phyloP scores from a whole-genome alignment of 2,329 filamentous ascomycete species.

The Cladosporium sp. region DNA sequence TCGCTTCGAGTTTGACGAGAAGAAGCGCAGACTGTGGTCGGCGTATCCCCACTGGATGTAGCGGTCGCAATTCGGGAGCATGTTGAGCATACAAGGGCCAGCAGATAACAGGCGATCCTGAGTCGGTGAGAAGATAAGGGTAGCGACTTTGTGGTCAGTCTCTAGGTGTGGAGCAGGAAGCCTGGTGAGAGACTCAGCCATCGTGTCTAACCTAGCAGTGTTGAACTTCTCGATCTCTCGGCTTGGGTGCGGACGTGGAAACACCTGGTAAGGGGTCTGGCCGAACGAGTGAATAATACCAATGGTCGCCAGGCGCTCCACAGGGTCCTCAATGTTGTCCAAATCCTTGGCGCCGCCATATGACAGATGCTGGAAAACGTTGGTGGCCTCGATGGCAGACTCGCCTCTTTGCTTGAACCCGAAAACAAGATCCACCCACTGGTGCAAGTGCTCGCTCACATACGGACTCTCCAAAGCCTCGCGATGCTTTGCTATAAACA shows the following conservation, averaged over 20 bases:
- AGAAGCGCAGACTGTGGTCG: slow-evolving; percentile 91
- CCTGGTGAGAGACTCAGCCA: slow-evolving; percentile 73
- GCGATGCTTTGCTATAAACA: slow-evolving; percentile 94
- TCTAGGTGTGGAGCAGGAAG: slow-evolving; percentile 76
- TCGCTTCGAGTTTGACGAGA: slow-evolving; percentile 78
- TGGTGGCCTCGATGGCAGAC: slow-evolving; percentile 84
- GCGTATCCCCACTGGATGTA: slow-evolving; percentile 96
- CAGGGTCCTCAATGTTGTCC: slow-evolving; percentile 84
- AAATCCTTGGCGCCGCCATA: slow-evolving; percentile 93
- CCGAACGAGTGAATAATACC: slow-evolving; percentile 99
- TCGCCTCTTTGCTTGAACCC: slow-evolving; percentile 93
- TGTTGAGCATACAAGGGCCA: slow-evolving; percentile 80
- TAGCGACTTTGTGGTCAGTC: slow-evolving; percentile 77
- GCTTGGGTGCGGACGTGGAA: slow-evolving; percentile 76
- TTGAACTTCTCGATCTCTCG: slow-evolving; percentile 65
- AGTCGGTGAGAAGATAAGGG: slow-evolving; percentile 75
- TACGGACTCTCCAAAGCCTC: slow-evolving; percentile 92
- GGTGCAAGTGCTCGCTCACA: slow-evolving; percentile 84
- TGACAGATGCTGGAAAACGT: slow-evolving; percentile 94
- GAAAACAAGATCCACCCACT: slow-evolving; percentile 96
- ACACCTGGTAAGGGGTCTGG: slow-evolving; percentile 94
- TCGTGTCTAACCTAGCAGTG: slow-evolving; percentile 70
- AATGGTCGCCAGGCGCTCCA: slow-evolving; percentile 84
- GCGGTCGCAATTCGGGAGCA: slow-evolving; percentile 83
- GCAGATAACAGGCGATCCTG: slow-evolving; percentile 82